These are phyloP conservation scores for Magnaporthales sp. DNA, from an alignment of 2,329 filamentous ascomycete genomes.

Conservation along the genomic window DNA sequence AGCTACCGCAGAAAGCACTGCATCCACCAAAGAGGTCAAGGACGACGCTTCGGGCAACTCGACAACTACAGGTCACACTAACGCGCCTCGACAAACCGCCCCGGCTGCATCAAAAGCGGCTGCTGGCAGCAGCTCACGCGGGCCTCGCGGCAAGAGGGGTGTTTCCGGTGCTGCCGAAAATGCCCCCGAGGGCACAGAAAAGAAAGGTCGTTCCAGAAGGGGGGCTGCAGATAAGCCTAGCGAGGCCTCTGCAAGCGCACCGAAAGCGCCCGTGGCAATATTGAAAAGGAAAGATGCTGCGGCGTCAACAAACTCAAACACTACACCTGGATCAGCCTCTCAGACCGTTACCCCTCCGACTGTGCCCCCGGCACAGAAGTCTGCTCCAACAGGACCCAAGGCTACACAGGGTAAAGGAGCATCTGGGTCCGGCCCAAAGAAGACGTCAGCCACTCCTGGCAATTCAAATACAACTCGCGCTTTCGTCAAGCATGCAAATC, in stretches of 20 bases:
- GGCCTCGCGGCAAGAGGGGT: slow-evolving; percentile 14
- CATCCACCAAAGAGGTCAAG: slow-evolving; percentile 5
- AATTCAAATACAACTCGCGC: slow-evolving; percentile 51
- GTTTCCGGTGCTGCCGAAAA: slow-evolving; percentile 10
- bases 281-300: slow-evolving; percentile 27
- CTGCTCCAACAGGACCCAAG: slow-evolving; percentile 17
- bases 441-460: slow-evolving; percentile 9
- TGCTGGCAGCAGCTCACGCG: slow-evolving; percentile 10
- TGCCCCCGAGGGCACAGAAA: slow-evolving; percentile 13
- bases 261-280: slow-evolving; percentile 23
- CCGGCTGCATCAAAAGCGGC: slow-evolving; percentile 20
- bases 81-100: slow-evolving; percentile 8
- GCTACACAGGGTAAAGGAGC: slow-evolving; percentile 10
- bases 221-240: slow-evolving; percentile 11
- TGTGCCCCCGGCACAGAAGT: slow-evolving; percentile 11
- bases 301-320: neutral
- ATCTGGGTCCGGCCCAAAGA: slow-evolving; percentile 6
- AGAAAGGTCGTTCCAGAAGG: slow-evolving; percentile 9
- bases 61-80: neutral
- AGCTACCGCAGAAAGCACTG: slow-evolving; percentile 12
- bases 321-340: neutral
- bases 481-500: slow-evolving; percentile 76
- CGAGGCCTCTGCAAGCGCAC: slow-evolving; percentile 17
- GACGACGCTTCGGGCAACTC: neutral
- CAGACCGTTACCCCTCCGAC: neutral